Base-by-base conservation (phyloP, 495 filamentous ascomycete genomes). In the Aspergillus affinis region DNA sequence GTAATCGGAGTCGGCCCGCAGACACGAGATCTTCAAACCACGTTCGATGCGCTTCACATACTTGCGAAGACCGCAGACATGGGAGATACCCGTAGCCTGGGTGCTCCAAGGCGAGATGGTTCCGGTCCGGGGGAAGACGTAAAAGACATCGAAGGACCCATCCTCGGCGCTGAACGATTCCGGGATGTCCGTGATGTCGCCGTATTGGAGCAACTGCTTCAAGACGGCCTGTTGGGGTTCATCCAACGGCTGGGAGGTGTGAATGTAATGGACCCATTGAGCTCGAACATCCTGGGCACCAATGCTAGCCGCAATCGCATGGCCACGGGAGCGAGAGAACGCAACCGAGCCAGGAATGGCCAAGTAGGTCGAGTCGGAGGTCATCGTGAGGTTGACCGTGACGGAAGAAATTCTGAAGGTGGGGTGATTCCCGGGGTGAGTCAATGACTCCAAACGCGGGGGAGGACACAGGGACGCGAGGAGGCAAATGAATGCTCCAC, bases 31-130 rank as follows among this genome's bases (percentile, higher is more conserved):
- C 82, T 88, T 83, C 65, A 92, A 85, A 36, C 91, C 93, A 50
- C 95, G 84, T 78, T 98, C 94, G 58, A 98, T 91, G 48, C 93
- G 86, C 69, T 89, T 83, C 44, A 97, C 83, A 48, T 81, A 76
- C 21, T 85, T 77, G 59, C 84, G 82, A 49, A 97, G 75, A 20
- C 90, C 92, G 71, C 93, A 97, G n/a, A 96, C 93, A 57, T 92
- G 85, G 44, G 93, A 87, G 71, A 98, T 97, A 66, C 86, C 91
- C 44, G 93, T 97, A 44, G 93, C 94, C 68, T 97, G 91, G 52
- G 93, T 95, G 70, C 90, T 96, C 94, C 94, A 98, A 74, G 94
- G 94, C 44, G 92, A 97, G 62, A 96, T 92, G 41, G 93, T 96
- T 46, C 86, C 87, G 29, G 79, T 81, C 52, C 94, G 84, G 12